Evolutionary conservation across 345 rosid species (phyloP).

Genomic region (Gynandropsis gynandra): DNA sequence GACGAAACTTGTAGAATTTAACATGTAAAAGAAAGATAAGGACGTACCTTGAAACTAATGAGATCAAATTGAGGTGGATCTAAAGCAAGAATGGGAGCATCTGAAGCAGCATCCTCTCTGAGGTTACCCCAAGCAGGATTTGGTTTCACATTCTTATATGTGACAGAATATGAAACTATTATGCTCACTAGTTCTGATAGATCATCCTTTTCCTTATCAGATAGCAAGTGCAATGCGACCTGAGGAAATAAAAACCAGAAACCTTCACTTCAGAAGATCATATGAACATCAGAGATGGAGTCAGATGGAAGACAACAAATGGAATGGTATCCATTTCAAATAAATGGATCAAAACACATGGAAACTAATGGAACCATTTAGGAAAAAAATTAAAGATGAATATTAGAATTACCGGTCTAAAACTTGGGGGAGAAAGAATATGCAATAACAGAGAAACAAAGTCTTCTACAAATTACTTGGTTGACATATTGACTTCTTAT

Average conservation of each 20-base stretch:
- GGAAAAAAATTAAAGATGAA: not conserved
- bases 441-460: constrained; percentile 64
- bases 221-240: constrained; percentile 80
- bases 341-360: too few relatives aligned
- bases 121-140: constrained; percentile 34
- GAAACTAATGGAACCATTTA: not conserved
- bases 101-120: constrained; percentile 40
- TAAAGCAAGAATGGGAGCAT: constrained; percentile 46
- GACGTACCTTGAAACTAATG: constrained; percentile 71
- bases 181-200: constrained; percentile 51
- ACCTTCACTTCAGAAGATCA: too few relatives aligned
- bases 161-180: constrained; percentile 70
- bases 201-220: constrained; percentile 65
- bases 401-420: constrained; percentile 61
- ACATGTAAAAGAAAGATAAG: constrained; percentile 21
- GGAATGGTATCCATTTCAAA: too few relatives aligned
- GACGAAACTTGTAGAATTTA: constrained; percentile 1
- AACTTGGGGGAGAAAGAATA: constrained; percentile 71
- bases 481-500: too few relatives aligned
- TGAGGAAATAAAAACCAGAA: constrained; percentile 23
- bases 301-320: too few relatives aligned
- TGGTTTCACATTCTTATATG: constrained; percentile 53
- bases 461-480: constrained; percentile 63
- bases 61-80: constrained; percentile 72
- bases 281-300: too few relatives aligned